Base-by-base conservation (phyloP, 2,329 filamentous ascomycete species). In the Teratosphaeria viscida region DNA sequence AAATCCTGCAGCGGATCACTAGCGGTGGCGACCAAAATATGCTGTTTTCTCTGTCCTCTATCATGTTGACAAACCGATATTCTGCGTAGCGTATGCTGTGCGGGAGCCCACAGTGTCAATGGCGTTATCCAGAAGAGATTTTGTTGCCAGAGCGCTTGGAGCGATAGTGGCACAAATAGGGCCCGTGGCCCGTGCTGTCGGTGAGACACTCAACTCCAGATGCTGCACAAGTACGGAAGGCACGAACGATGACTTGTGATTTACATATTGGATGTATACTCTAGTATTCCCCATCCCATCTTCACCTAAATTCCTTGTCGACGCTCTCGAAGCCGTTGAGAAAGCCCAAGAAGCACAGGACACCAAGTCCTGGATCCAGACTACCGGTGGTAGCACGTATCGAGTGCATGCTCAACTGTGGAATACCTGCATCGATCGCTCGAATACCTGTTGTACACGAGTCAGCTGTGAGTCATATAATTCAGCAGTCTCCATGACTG, bases 321-420 rank as follows among this genome's bases (percentile, higher is more conserved):
- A 96, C 86, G 68, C 82, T 80, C 78, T 96, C 90, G 79, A 87
- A 97, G 63, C 86, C 78, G 68, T 95, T 90, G 66, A 95, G 82
- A 74, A 96, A 96, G 1, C 87, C 91, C 79, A 90, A 88, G 77
- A 96, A 96, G 65, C 91, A 84, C 75, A 89, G 86, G 19, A 94
- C 88, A 3, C 92, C 92, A 65, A 96, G 76, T 0, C 92, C 92
- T 0, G 92, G 92, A 70, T 97, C 92, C 64, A 92, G 73, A 43
- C 83, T 82, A 2, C 92, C 92, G 0, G 90, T 95, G 0, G 91
- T 96, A 0, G 92, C 92, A 29, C 92, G 82, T 65, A 97, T 88
- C 57, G 85, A 89, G 74, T 97, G 92, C 92, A 97, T 97, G 70
- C 88, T 92, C 67, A 96, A 76, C 77, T 97, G 92, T 5, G 91